A percentile compares a stretch with the other conserved stretches of the same genome.
These are phyloP conservation scores for Hygrocybe coccinea DNA, from an alignment of 768 basidiomycete species.

Conservation along the genomic window DNA sequence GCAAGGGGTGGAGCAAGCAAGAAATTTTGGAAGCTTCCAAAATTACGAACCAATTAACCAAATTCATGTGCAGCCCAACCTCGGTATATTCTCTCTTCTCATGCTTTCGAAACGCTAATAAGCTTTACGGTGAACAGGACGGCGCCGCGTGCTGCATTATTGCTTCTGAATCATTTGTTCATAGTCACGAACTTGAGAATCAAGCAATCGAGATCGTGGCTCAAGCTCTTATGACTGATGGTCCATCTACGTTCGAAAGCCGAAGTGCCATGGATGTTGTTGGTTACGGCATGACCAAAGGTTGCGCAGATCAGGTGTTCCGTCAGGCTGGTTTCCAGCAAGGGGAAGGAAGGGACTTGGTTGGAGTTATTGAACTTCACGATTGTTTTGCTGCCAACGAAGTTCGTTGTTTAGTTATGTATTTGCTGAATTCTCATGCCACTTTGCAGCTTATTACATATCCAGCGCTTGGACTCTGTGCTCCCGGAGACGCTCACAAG, in stretches of 20 bases:
- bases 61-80: constrained; percentile 85
- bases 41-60: constrained; percentile 69
- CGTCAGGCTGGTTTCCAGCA: constrained; percentile 61
- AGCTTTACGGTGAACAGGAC: constrained; percentile 40
- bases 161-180: constrained; percentile 76
- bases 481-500: constrained; percentile 61
- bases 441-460: constrained; percentile 66
- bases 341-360: constrained; percentile 61
- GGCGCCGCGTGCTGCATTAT: constrained; percentile 74
- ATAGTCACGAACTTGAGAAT: constrained; percentile 65
- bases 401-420: constrained; percentile 33
- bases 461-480: constrained; percentile 71
- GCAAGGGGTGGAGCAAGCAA: constrained; percentile 69
- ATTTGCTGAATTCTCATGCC: neutral
- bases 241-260: constrained; percentile 57
- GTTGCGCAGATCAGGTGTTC: constrained; percentile 65
- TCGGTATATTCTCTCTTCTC: constrained; percentile 39
- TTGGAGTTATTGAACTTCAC: constrained; percentile 82
- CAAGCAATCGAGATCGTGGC: constrained; percentile 82
- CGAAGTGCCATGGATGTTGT: constrained; percentile 73
- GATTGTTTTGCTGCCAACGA: constrained; percentile 85
- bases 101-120: neutral
- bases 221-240: constrained; percentile 62
- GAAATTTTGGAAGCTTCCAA: constrained; percentile 62
- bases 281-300: constrained; percentile 74